These are phyloP conservation scores for Crithidia fasciculata DNA, from an alignment of 208 protist species.

Conservation along the genomic window DNA sequence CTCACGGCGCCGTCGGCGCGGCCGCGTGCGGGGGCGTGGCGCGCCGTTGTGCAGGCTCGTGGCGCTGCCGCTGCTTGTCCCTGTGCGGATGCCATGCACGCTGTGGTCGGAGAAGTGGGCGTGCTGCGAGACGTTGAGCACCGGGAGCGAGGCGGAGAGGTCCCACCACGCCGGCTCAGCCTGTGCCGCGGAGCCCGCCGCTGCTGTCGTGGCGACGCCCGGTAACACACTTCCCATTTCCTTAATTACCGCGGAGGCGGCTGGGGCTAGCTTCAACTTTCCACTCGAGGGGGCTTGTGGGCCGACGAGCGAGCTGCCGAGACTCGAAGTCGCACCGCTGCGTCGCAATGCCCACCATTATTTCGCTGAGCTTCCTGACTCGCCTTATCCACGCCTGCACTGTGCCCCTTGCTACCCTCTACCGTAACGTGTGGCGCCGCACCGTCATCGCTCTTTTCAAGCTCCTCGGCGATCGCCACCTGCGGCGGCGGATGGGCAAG, in stretches of 20 bases:
- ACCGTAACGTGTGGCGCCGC: no score
- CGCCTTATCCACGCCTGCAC: no score
- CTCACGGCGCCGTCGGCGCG: background rate
- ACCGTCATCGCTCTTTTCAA: no score
- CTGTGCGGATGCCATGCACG: background rate
- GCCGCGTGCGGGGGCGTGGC: background rate
- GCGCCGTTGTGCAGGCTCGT: background rate
- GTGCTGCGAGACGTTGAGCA: background rate
- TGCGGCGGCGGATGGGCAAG: no score
- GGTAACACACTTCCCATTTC: background rate
- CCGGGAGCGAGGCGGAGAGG: background rate
- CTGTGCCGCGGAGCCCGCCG: background rate
- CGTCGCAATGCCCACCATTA: no score
- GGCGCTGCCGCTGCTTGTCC: constrained; percentile 7
- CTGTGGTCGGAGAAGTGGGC: constrained; percentile 13
- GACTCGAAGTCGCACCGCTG: no score
- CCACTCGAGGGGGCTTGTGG: no score
- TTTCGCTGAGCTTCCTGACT: no score
- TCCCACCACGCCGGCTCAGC: constrained; percentile 16
- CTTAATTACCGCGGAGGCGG: background rate
- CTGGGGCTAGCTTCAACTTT: no score
- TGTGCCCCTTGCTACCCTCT: no score
- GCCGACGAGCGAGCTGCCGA: no score
- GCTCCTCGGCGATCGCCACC: no score
- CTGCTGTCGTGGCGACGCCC: background rate